Evolutionary conservation across 2,329 filamentous ascomycete genomes (phyloP).

Genomic region (Fusarium paranaense): DNA sequence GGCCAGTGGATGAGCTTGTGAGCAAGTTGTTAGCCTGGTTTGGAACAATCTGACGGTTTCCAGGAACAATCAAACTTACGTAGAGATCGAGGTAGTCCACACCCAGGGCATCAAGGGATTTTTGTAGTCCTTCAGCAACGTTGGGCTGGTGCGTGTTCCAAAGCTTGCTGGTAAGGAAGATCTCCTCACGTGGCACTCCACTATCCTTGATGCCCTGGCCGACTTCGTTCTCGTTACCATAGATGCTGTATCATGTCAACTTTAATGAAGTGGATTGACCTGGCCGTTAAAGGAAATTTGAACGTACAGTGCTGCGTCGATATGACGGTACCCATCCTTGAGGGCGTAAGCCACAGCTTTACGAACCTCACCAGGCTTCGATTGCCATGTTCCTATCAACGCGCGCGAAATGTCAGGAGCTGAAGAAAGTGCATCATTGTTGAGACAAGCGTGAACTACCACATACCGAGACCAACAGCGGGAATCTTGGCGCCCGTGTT

Average conservation of each 20-base stretch:
- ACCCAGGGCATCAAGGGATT: constrained; percentile 56
- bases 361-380: constrained; percentile 66
- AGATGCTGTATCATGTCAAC: constrained; percentile 42
- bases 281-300: not conserved
- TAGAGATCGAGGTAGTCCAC: constrained; percentile 57
- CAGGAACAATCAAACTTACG: constrained; percentile 30
- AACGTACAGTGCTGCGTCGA: constrained; percentile 56
- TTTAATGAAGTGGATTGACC: not conserved
- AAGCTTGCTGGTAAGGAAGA: constrained; percentile 70
- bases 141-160: constrained; percentile 70
- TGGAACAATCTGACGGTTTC: too few species aligned
- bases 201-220: constrained; percentile 60
- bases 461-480: constrained; percentile 78
- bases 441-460: constrained; percentile 59
- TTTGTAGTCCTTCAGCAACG: constrained; percentile 57
- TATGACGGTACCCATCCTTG: constrained; percentile 65
- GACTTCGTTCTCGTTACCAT: constrained; percentile 56
- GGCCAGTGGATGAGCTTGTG: constrained; percentile 65
- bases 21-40: not conserved
- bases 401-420: not conserved
- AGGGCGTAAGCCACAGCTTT: constrained; percentile 64
- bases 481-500: constrained; percentile 82
- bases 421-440: not conserved
- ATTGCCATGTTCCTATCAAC: constrained; percentile 66
- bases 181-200: constrained; percentile 56